These are phyloP conservation scores for Esteya vermicola DNA, from an alignment of 2,329 filamentous ascomycete species.

Conservation along the genomic window DNA sequence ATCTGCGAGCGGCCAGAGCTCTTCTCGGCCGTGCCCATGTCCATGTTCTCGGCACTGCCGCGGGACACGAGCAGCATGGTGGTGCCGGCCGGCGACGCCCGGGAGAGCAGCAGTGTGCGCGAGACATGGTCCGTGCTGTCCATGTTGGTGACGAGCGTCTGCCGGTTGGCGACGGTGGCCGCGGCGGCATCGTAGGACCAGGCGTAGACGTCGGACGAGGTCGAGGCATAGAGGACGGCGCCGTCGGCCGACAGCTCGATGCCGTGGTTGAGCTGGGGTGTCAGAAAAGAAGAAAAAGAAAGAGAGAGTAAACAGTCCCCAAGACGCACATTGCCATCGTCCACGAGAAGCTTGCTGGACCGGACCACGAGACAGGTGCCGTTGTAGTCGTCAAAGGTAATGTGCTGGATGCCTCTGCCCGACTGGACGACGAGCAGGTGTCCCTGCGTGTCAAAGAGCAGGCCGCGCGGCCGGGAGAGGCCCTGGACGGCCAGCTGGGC, in stretches of 20 bases:
- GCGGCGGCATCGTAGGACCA: conserved; percentile 50
- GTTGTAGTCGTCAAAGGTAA: conserved; percentile 26
- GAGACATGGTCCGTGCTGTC: conserved; percentile 41
- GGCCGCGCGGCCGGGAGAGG: conserved; percentile 25
- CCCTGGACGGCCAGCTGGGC: conserved; percentile 19
- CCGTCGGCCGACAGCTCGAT: conserved; percentile 38
- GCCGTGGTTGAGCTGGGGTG: conserved; percentile 36
- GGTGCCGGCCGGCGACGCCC: conserved; percentile 17
- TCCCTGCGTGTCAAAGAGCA: conserved; percentile 30
- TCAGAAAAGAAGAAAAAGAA: too few relatives aligned
- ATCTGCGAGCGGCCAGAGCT: conserved; percentile 51
- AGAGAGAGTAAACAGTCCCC: too few relatives aligned
- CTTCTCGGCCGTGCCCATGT: conserved; percentile 34
- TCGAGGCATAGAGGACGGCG: conserved; percentile 42
- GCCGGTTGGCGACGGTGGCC: conserved; percentile 28
- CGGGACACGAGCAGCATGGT: conserved; percentile 54
- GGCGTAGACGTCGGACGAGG: conserved; percentile 40
- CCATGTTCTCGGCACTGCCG: conserved; percentile 50
- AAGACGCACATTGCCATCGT: conserved; percentile 19
- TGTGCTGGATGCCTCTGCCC: conserved; percentile 25
- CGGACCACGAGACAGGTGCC: conserved; percentile 24
- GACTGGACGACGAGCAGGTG: conserved; percentile 31
- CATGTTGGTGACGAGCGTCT: conserved; percentile 49
- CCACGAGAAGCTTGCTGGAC: conserved; percentile 21
- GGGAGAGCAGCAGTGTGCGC: conserved; percentile 50